Evolutionary conservation across 495 filamentous ascomycete species (phyloP).

Genomic region (Aspergillus coremiiformis): DNA sequence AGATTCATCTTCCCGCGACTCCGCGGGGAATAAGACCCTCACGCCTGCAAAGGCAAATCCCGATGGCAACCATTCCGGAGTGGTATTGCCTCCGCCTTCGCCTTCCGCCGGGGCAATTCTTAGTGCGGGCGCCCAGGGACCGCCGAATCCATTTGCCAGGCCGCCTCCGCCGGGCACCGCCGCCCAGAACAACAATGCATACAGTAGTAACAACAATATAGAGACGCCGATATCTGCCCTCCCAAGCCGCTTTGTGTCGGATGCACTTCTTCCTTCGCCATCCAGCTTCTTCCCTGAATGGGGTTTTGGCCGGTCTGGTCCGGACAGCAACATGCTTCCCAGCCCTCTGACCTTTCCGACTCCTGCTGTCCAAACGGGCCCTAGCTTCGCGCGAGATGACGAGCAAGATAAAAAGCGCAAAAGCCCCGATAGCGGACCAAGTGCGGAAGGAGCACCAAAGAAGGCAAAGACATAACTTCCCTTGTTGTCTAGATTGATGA

Average conservation of each 20-base stretch:
- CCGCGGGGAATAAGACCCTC: constrained; percentile 48
- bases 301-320: constrained; percentile 58
- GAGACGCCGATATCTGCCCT: constrained; percentile 98
- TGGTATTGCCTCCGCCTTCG: constrained; percentile 88
- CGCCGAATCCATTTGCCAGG: constrained; percentile 91
- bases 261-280: constrained; percentile 78
- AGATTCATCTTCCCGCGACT: constrained; percentile 68
- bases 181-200: constrained; percentile 36
- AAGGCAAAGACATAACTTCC: constrained; percentile 40
- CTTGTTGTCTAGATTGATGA: constrained; percentile 5
- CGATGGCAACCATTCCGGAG: constrained; percentile 55
- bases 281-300: constrained; percentile 90
- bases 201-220: constrained; percentile 65
- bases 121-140: constrained; percentile 86
- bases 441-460: constrained; percentile 35
- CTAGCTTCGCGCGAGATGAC: constrained; percentile 57
- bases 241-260: constrained; percentile 80
- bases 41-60: constrained; percentile 45
- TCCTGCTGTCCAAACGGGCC: constrained; percentile 65
- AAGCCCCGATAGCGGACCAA: constrained; percentile 40
- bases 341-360: constrained; percentile 90
- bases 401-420: constrained; percentile 50
- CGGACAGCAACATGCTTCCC: constrained; percentile 73
- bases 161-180: constrained; percentile 53
- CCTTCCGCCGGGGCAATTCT: constrained; percentile 78